Percentiles rank a stretch among this genome's conserved stretches.
These are phyloP conservation scores for Metarhizium brunneum DNA, from an alignment of 2,329 filamentous ascomycete genomes.

Conservation along the genomic window DNA sequence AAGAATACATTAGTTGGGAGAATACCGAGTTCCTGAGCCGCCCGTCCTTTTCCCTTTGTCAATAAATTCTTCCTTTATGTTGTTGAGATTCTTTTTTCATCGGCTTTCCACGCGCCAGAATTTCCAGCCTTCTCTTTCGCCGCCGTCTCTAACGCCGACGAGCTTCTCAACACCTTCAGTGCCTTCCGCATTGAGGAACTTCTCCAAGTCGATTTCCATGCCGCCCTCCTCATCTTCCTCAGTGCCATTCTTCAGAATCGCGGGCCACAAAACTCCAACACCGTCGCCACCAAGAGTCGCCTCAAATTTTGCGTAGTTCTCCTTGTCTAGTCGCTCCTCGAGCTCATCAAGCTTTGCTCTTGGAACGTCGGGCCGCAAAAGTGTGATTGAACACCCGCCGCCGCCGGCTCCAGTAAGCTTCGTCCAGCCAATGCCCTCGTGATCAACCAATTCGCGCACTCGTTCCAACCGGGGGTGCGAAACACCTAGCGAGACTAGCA, in stretches of 20 bases:
- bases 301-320: slow-evolving; percentile 77
- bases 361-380: slow-evolving; percentile 61
- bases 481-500: slow-evolving; percentile 84
- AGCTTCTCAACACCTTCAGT: slow-evolving; percentile 78
- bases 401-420: slow-evolving; percentile 95
- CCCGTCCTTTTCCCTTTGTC: neutral
- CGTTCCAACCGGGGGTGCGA: slow-evolving; percentile 91
- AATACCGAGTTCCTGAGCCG: neutral
- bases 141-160: slow-evolving; percentile 66
- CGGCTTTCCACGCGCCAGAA: slow-evolving; percentile 63
- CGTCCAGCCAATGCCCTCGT: slow-evolving; percentile 87
- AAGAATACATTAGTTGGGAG: neutral
- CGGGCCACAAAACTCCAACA: slow-evolving; percentile 89
- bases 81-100: slow-evolving; percentile 9
- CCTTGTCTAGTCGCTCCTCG: slow-evolving; percentile 53
- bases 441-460: slow-evolving; percentile 82
- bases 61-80: neutral
- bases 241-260: slow-evolving; percentile 77
- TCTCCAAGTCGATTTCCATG: slow-evolving; percentile 85
- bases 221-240: slow-evolving; percentile 70
- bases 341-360: slow-evolving; percentile 50
- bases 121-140: slow-evolving; percentile 73
- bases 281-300: slow-evolving; percentile 89
- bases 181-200: slow-evolving; percentile 72
- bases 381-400: slow-evolving; percentile 88